phyloP scores from a whole-genome alignment of 2,329 filamentous ascomycete genomes.

The Dactylellina drechsleri region DNA sequence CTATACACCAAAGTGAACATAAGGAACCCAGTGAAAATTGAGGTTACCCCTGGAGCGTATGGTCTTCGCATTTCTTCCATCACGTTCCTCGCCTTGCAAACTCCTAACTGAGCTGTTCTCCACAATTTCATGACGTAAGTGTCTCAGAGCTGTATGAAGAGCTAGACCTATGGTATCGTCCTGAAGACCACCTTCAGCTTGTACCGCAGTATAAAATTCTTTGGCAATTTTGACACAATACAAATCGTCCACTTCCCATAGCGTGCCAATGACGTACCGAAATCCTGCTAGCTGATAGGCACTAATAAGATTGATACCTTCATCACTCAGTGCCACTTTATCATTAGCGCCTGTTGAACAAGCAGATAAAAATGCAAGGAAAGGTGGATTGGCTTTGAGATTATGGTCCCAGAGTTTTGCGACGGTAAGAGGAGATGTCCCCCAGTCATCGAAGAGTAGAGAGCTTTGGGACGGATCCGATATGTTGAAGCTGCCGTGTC shows the following conservation, averaged over 20 bases:
- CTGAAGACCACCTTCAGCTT: no score
- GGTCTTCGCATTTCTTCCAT: no score
- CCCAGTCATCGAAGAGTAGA: constrained; percentile 58
- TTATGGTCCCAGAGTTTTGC: constrained; percentile 17
- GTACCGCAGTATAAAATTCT: constrained; percentile 11
- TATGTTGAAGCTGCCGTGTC: constrained; percentile 60
- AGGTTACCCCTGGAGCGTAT: no score
- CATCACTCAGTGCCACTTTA: constrained; percentile 9
- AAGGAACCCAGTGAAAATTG: no score
- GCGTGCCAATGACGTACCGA: constrained; percentile 60
- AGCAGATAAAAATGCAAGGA: constrained; percentile 37
- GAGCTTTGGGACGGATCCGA: constrained; percentile 60
- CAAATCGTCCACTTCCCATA: constrained; percentile 61
- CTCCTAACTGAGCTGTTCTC: no score
- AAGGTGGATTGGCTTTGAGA: constrained; percentile 19
- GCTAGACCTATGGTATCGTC: no score
- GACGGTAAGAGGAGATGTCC: constrained; percentile 14
- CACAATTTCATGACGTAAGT: no score
- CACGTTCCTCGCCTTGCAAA: no score
- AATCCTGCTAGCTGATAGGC: constrained; percentile 29
- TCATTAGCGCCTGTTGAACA: constrained; percentile 33
- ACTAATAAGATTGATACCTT: constrained; percentile 25
- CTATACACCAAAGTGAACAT: no score
- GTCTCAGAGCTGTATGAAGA: no score
- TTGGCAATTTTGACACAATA: constrained; percentile 55